Evolutionary conservation across 1,284 basidiomycete species (phyloP).

Genomic region (Bjerkandera adusta): DNA sequence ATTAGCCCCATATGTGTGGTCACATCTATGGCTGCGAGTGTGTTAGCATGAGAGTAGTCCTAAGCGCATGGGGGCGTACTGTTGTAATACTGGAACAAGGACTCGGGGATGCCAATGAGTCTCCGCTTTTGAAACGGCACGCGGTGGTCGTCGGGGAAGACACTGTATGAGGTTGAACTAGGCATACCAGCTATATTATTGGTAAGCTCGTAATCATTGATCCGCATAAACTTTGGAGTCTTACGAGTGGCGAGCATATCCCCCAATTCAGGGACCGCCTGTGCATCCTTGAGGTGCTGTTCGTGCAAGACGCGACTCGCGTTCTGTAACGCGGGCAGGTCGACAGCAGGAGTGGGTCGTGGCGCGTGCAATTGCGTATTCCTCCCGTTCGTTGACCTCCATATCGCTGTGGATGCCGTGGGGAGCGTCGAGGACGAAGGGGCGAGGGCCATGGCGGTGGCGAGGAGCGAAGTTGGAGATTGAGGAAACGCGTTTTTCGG

Average conservation of each 20-base stretch:
- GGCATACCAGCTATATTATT: constrained; percentile 50
- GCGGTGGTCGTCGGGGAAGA: constrained; percentile 75
- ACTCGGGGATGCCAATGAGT: constrained; percentile 79
- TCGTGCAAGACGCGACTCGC: constrained; percentile 68
- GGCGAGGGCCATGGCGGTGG: constrained; percentile 11
- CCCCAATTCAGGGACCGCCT: constrained; percentile 69
- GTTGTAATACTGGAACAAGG: constrained; percentile 79
- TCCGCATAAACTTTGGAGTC: constrained; percentile 17
- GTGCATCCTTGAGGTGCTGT: constrained; percentile 66
- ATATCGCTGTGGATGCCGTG: constrained; percentile 3
- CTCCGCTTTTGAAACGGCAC: constrained; percentile 80
- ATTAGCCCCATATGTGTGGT: constrained; percentile 85
- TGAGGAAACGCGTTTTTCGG: constrained; percentile 14
- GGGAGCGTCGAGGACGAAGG: constrained; percentile 8
- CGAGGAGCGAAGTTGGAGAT: constrained; percentile 9
- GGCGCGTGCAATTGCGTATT: constrained; percentile 5
- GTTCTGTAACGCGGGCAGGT: constrained; percentile 60
- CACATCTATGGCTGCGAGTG: constrained; percentile 48
- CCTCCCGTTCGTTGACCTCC: constrained; percentile 5
- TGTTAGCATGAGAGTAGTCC: constrained; percentile 18
- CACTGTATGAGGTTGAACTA: constrained; percentile 73
- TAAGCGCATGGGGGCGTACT: constrained; percentile 43
- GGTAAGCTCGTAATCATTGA: background rate
- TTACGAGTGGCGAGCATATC: constrained; percentile 59
- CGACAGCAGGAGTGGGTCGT: constrained; percentile 41